These are phyloP conservation scores for Bassia scoparia DNA, from an alignment of 148 eudicot genomes.

Conservation along the genomic window DNA sequence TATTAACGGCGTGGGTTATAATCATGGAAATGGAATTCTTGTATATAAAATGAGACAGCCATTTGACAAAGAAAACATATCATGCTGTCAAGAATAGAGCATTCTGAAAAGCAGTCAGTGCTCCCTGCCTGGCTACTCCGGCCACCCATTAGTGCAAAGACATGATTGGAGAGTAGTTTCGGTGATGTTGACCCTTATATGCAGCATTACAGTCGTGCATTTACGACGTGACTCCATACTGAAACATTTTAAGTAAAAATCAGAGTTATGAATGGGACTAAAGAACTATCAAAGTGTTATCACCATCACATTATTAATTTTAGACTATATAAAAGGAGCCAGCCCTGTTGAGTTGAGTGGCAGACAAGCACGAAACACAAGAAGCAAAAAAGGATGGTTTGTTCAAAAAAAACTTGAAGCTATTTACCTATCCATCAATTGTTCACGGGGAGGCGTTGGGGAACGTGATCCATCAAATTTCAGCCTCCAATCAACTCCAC, in stretches of 20 bases:
- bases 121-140: constrained; percentile 50
- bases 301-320: not conserved
- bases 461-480: constrained; percentile 58
- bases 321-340: not conserved
- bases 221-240: constrained; percentile 59
- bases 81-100: constrained; percentile 41
- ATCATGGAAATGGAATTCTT: constrained; percentile 67
- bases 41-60: constrained; percentile 70
- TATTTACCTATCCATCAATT: constrained; percentile 66
- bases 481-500: constrained; percentile 60
- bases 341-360: not conserved
- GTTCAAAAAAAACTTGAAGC: not conserved
- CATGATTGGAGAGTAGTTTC: constrained; percentile 49
- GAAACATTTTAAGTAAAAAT: constrained; percentile 36
- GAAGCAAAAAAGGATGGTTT: not conserved
- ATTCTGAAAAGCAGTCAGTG: constrained; percentile 31
- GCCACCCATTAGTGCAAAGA: constrained; percentile 48
- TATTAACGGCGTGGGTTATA: constrained; percentile 58
- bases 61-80: constrained; percentile 62
- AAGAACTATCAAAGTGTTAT: not conserved
- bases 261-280: not conserved
- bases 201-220: constrained; percentile 73
- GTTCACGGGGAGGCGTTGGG: constrained; percentile 75
- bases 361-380: not conserved
- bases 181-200: constrained; percentile 44